phyloP scores from a whole-genome alignment of 345 rosid genomes.

The Gossypium rotundifolium region DNA sequence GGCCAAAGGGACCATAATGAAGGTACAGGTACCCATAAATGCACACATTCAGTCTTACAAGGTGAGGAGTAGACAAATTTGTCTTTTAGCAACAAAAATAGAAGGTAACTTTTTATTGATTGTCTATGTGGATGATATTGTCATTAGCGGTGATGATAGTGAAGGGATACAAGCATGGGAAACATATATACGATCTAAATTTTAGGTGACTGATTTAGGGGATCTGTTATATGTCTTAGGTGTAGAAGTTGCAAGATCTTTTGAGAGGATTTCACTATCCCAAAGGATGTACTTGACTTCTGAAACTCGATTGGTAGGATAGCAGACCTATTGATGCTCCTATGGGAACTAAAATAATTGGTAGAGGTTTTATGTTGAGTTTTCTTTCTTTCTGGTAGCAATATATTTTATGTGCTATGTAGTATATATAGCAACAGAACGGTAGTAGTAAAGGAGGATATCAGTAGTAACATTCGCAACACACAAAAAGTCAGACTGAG shows the following conservation, averaged over 20 bases:
- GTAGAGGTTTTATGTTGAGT: not conserved
- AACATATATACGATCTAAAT: too few relatives aligned
- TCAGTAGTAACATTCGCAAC: not conserved
- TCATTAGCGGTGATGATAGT: too few relatives aligned
- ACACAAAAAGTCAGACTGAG: not conserved
- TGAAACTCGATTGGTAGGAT: not conserved
- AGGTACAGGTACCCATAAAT: not conserved
- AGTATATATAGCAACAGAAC: not conserved
- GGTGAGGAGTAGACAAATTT: not conserved
- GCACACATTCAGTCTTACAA: not conserved
- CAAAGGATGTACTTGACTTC: not conserved
- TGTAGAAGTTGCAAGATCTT: too few relatives aligned
- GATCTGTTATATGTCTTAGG: too few relatives aligned
- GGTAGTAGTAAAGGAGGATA: not conserved
- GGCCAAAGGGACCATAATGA: not conserved
- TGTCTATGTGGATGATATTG: too few relatives aligned
- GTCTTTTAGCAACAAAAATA: not conserved
- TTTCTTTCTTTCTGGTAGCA: not conserved
- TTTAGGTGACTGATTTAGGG: too few relatives aligned
- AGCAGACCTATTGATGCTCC: not conserved
- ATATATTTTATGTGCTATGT: not conserved
- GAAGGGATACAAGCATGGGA: too few relatives aligned
- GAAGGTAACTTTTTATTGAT: not conserved
- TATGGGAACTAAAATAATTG: not conserved
- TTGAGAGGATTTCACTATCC: too few relatives aligned